Evolutionary conservation across 2,329 filamentous ascomycete species (phyloP).

Genomic region (Plenodomus lindquistii): DNA sequence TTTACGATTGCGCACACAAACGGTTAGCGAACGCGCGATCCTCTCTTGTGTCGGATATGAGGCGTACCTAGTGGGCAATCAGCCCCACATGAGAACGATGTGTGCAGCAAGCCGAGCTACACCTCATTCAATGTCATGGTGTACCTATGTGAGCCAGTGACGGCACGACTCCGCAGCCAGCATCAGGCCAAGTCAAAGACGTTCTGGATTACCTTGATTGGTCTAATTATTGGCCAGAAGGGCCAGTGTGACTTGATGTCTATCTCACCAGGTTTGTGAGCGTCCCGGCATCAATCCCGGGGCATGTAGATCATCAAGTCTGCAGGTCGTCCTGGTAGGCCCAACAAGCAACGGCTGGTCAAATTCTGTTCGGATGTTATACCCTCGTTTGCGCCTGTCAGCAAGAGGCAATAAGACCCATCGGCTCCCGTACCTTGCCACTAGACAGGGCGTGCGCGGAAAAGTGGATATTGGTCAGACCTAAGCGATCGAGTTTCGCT

Average conservation of each 20-base stretch:
- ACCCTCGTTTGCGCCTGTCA: constrained; percentile 32
- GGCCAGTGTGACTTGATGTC: not conserved
- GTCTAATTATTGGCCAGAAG: not conserved
- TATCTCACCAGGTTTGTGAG: constrained; percentile 1
- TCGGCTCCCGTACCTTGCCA: constrained; percentile 4
- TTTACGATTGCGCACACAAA: constrained; percentile 27
- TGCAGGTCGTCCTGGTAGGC: constrained; percentile 22
- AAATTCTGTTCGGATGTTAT: constrained; percentile 35
- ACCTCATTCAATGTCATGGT: constrained; percentile 14
- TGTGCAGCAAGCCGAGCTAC: constrained; percentile 24
- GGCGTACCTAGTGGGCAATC: constrained; percentile 28
- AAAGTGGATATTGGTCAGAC: not conserved
- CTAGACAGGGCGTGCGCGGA: constrained; percentile 2
- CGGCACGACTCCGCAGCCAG: constrained; percentile 8
- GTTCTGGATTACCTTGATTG: not conserved
- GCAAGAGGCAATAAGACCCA: constrained; percentile 23
- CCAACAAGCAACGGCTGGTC: constrained; percentile 30
- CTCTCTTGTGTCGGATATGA: constrained; percentile 18
- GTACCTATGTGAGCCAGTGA: constrained; percentile 19
- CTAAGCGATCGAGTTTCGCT: not conserved
- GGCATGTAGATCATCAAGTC: constrained; percentile 32
- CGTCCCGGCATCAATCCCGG: constrained; percentile 27
- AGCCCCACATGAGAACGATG: constrained; percentile 31
- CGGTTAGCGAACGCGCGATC: constrained; percentile 31
- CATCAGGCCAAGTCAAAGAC: not conserved